A percentile compares a stretch with the other conserved stretches of the same genome.
Evolutionary conservation across 202 grass and related monocot species (phyloP).

Genomic region (Miscanthus sacchariflorus): DNA sequence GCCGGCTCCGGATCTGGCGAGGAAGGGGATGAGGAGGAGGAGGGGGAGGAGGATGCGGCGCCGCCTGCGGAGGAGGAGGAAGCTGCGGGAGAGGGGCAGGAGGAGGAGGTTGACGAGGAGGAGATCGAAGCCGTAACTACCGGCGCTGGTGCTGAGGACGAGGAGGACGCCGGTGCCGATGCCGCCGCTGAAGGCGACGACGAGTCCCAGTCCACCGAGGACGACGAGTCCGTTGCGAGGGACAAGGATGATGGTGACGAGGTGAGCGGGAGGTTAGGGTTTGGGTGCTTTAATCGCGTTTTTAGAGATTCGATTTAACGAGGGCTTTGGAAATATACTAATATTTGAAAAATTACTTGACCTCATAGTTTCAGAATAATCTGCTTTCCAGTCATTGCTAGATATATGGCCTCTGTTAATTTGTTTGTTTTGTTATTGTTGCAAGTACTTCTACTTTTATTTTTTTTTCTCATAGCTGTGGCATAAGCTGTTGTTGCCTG

Average conservation of each 20-base stretch:
- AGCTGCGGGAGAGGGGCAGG: neutral
- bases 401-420: neutral
- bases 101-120: conserved; percentile 77
- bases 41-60: conserved; percentile 43
- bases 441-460: neutral
- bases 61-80: conserved; percentile 49
- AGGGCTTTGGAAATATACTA: neutral
- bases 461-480: neutral
- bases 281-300: conserved; percentile 22
- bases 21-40: conserved; percentile 51
- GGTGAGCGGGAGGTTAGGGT: conserved; percentile 44
- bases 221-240: conserved; percentile 54
- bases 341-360: neutral
- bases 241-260: conserved; percentile 26
- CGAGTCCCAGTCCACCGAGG: conserved; percentile 74
- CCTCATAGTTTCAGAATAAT: neutral
- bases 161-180: conserved; percentile 42
- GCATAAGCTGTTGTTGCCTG: neutral
- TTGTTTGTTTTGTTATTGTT: neutral
- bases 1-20: conserved; percentile 49
- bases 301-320: neutral
- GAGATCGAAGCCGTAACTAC: conserved; percentile 88
- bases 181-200: conserved; percentile 44
- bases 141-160: conserved; percentile 57
- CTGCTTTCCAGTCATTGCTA: neutral